A percentile compares a stretch with the other conserved stretches of the same genome.
Conservation (phyloP, 148 eudicot genomes). For the Euryodendron excelsum region DNA sequence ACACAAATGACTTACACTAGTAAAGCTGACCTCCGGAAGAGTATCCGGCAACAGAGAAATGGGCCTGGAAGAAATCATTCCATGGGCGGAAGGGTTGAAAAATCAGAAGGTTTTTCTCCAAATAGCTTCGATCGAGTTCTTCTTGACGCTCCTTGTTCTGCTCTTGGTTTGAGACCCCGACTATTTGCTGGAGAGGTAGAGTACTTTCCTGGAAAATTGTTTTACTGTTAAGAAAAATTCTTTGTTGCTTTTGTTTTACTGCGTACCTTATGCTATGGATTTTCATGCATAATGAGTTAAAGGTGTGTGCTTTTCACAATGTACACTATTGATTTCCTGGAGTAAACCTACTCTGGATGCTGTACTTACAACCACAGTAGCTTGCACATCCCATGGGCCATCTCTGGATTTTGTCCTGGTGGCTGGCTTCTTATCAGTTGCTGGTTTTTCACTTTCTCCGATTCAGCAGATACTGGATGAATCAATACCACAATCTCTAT, state of each 20-base stretch:
- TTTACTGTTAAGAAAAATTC: background rate
- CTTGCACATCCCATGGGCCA: background rate
- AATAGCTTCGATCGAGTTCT: conserved; percentile 91
- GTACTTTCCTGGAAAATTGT: background rate
- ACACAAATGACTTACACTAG: conserved; percentile 24
- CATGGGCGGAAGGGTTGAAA: conserved; percentile 73
- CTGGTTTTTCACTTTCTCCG: background rate
- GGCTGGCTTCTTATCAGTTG: background rate
- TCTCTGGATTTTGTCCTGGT: background rate
- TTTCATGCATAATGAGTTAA: background rate
- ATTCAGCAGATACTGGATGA: background rate
- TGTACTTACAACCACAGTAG: background rate
- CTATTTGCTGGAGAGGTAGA: conserved; percentile 70
- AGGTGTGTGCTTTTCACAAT: background rate
- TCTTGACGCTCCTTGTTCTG: conserved; percentile 98
- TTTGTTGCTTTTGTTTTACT: background rate
- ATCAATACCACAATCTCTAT: background rate
- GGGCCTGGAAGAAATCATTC: conserved; percentile 69
- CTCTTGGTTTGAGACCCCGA: conserved; percentile 96
- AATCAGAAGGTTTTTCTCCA: conserved; percentile 71
- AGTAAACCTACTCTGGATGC: background rate
- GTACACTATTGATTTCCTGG: background rate
- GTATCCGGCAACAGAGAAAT: conserved; percentile 45
- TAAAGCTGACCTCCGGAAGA: conserved; percentile 33
- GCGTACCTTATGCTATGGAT: background rate